Base-by-base conservation (phyloP, 805 yeast genomes). In the Sugiyamaella americana region DNA sequence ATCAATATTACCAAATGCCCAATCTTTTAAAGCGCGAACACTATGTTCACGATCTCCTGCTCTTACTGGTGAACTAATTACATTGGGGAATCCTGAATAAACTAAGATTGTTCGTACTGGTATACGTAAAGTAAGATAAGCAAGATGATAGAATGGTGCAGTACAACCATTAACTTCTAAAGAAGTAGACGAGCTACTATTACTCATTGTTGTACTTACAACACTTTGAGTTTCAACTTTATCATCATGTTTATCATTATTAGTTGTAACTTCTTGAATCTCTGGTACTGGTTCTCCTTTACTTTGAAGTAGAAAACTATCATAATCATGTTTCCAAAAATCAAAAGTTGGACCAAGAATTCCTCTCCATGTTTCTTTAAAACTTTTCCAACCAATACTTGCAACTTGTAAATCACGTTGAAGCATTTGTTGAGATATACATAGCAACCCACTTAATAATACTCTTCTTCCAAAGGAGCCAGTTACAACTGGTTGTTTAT, bases 81-180 rank as follows among this genome's bases (percentile, higher is more conserved):
- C 75, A 66, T 83, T 78, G 1, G 93, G 93, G 5, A 87, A 84
- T 0, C 96, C 96, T 2, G 89, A 81, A 61, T 72, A 82, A 3
- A 84, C 80, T 45, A 84, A 83, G 48, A 84, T 77, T 61, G 87
- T 94, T 62, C 84, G 81, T 52, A 84, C 87, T 46, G 84, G 80
- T 23, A 83, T 73, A 41, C 85, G 77, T 59, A 86, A 74, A 38
- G 79, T 75, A 13, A 84, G 77, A 58, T 84, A 89, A 1, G 86
- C 79, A 67, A 84, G 71, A 58, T 86, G 89, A 62, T 79, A 83
- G 44, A 80, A 76, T 0, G 87, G 81, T 48, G 78, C 73, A 51
- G 78, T 78, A 61, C 86, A 82, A 40, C 80, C 70, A 1, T 35
- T 10, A 17, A 35, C 37, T 35, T 17, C 20, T 6, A 35, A 10